Evolutionary conservation across 768 basidiomycete species (phyloP), one percentile per base, ranked within the genome.

Genomic region (Russula virescens): DNA sequence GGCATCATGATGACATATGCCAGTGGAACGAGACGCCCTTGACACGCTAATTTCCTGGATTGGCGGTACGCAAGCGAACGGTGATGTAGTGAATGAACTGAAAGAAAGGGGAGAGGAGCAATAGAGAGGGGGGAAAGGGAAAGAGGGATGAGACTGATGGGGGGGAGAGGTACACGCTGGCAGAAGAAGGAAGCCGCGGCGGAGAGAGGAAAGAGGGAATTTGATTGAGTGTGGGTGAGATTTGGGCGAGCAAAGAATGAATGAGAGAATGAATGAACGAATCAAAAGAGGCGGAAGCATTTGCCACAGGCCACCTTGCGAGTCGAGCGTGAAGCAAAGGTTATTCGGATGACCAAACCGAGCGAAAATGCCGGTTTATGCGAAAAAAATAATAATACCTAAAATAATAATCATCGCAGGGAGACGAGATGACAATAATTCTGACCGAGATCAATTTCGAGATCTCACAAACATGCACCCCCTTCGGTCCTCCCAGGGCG

Each of bases 301-400:
- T 61, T 23, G 23, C 26, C 42, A 43, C 42, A 43, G 42, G 18
- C 42, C 42, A 19, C 18, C 42, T 35, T 38, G 38, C 38, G 38
- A 9, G 34, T n/a, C 34, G 34, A 35, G 43, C 51, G 43, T 45
- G 50, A 40, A 38, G 34, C 51, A 61, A 61, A 61, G 46, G 21
- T 49, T 48, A 54, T 59, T 66, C 62, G 65, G 65, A 63, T 66
- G 65, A 66, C 65, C 52, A 66, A 66, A 60, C 53, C 35, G 50
- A 59, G 58, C 65, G 65, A 64, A 55, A 60, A 66, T 55, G 55
- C 65, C 65, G 65, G 65, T 59, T 49, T 43, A n/a, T 45, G 23
- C n/a, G 25, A 34, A n/a, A 28, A 64, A n/a, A 46, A 53, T 23
- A 52, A 53, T 46, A 51, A 40, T 35, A 54, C 25, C 5, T 42